phyloP scores from a whole-genome alignment of 2,329 filamentous ascomycete genomes.

The Ceratocystiopsis sp. region DNA sequence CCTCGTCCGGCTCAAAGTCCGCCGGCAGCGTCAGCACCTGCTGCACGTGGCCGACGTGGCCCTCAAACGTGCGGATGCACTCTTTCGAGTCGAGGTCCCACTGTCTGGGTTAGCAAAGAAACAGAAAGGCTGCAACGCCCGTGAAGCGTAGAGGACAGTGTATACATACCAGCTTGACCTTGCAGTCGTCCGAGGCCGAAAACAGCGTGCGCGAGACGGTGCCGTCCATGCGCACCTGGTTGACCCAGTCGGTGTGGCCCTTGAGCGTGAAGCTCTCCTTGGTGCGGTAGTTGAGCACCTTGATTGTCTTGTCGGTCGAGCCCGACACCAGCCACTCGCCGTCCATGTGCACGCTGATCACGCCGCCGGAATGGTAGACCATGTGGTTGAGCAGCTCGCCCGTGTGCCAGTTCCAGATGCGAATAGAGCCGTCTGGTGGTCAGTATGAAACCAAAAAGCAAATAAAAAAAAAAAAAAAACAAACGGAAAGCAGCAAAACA shows the following conservation, averaged over 20 bases:
- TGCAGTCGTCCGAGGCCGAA: slow-evolving; percentile 86
- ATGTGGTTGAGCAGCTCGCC: slow-evolving; percentile 74
- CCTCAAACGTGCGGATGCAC: slow-evolving; percentile 63
- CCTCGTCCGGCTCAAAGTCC: slow-evolving; percentile 79
- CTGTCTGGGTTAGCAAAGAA: not conserved
- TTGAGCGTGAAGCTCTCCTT: slow-evolving; percentile 64
- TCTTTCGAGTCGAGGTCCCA: slow-evolving; percentile 52
- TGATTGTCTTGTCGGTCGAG: slow-evolving; percentile 76
- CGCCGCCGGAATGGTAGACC: slow-evolving; percentile 60
- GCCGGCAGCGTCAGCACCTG: slow-evolving; percentile 70
- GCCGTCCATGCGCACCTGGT: slow-evolving; percentile 72
- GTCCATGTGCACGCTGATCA: slow-evolving; percentile 79
- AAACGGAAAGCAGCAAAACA: too few relatives aligned
- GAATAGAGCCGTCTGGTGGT: slow-evolving; percentile 73
- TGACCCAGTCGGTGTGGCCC: slow-evolving; percentile 89
- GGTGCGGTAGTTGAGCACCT: slow-evolving; percentile 81
- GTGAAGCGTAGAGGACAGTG: too few relatives aligned
- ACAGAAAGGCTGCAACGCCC: too few relatives aligned
- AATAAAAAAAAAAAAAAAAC: too few relatives aligned
- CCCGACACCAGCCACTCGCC: slow-evolving; percentile 72
- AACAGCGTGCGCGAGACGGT: slow-evolving; percentile 67
- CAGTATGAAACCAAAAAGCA: too few relatives aligned
- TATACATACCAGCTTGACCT: slow-evolving; percentile 46
- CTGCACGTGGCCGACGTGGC: slow-evolving; percentile 90
- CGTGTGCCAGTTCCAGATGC: slow-evolving; percentile 93